A percentile compares a stretch with the other conserved stretches of the same genome.
Evolutionary conservation across 345 rosid species (phyloP).

Genomic region (Kernera saxatilis): DNA sequence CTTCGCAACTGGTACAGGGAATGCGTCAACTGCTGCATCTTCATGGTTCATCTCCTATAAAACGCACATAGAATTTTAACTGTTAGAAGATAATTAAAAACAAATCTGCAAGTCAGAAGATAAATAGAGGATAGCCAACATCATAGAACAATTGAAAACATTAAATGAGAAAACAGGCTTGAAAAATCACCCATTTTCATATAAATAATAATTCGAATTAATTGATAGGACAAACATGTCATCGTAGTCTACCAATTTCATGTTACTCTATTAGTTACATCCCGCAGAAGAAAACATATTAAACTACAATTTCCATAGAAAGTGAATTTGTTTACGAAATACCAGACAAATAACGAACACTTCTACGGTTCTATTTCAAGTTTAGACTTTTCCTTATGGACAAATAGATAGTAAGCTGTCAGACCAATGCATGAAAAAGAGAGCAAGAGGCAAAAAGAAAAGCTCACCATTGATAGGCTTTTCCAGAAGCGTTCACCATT

Average conservation of each 20-base stretch:
- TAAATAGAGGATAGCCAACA: background rate
- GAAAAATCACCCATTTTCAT: background rate
- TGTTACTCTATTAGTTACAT: too few species aligned
- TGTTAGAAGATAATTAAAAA: background rate
- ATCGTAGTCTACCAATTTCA: too few species aligned
- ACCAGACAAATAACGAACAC: background rate
- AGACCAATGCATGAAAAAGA: background rate
- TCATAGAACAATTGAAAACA: background rate
- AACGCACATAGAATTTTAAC: constrained; percentile 5
- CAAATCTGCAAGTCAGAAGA: background rate
- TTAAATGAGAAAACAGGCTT: background rate
- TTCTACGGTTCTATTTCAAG: background rate
- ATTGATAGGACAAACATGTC: background rate
- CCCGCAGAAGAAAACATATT: too few species aligned
- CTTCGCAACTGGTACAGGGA: too few species aligned
- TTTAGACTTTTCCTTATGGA: background rate
- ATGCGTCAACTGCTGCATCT: too few species aligned
- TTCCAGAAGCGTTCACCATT: constrained; percentile 93
- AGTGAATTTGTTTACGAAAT: background rate
- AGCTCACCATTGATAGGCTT: constrained; percentile 90
- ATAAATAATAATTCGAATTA: background rate
- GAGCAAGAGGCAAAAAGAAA: constrained; percentile 4
- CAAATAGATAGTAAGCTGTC: background rate
- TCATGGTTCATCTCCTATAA: constrained; percentile 91
- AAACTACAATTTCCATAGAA: background rate